A percentile compares a stretch with the other conserved stretches of the same genome.
phyloP scores from a whole-genome alignment of 2,329 filamentous ascomycete species.

The Monilinia polystroma region DNA sequence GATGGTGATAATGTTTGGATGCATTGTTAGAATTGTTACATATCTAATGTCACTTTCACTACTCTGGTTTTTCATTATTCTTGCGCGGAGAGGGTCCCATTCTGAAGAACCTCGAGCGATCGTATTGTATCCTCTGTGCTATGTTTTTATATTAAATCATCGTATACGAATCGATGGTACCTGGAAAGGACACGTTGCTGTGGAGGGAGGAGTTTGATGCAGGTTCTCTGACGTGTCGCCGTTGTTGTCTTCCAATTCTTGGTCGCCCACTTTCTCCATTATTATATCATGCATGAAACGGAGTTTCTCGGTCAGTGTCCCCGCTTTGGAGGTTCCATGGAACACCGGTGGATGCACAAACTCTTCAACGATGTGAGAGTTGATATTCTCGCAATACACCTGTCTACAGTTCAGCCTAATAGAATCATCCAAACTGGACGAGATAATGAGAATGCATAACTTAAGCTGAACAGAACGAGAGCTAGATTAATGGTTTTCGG shows the following conservation, averaged over 20 bases:
- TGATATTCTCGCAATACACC: no score
- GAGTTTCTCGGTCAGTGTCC: conserved; percentile 11
- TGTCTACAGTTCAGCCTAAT: no score
- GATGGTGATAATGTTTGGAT: not conserved
- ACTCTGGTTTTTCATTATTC: not conserved
- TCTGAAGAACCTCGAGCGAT: not conserved
- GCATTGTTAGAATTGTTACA: not conserved
- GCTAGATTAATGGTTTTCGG: no score
- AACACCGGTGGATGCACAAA: no score
- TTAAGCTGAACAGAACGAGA: no score
- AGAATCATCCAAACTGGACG: no score
- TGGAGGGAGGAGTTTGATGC: conserved; percentile 1
- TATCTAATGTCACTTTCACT: not conserved
- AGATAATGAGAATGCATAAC: no score
- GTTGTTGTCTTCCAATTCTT: conserved; percentile 14
- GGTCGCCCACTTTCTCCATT: conserved; percentile 16
- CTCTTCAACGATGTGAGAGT: no score
- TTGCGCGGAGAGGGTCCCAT: not conserved
- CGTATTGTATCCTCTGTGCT: not conserved
- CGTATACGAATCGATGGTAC: not conserved
- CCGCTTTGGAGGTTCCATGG: conserved; percentile 10
- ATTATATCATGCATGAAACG: conserved; percentile 16
- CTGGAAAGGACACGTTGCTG: conserved; percentile 7
- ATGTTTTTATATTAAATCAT: no score
- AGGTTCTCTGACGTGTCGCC: conserved; percentile 18